These are phyloP conservation scores for Forsythia suspensa DNA, from an alignment of 257 asterid genomes.

Conservation along the genomic window DNA sequence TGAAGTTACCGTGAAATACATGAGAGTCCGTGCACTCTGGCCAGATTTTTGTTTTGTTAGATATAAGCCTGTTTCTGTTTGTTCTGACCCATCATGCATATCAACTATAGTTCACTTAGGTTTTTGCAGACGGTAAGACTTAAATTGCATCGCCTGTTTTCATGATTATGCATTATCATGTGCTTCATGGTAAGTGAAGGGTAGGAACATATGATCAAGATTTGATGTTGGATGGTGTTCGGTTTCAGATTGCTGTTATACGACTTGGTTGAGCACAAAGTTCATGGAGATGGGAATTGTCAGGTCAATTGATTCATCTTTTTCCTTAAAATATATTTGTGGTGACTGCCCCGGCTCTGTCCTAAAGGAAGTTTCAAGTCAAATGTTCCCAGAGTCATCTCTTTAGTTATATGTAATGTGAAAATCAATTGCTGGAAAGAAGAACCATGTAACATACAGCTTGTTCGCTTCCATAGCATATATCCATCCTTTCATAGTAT, in stretches of 20 bases:
- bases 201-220: slow-evolving; percentile 22
- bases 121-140: not conserved
- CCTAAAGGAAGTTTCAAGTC: not conserved
- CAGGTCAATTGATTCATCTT: slow-evolving; percentile 56
- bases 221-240: slow-evolving; percentile 26
- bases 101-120: not conserved
- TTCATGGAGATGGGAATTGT: slow-evolving; percentile 97
- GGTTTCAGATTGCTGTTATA: slow-evolving; percentile 75
- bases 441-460: not conserved
- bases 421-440: not conserved
- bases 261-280: slow-evolving; percentile 87
- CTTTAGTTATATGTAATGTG: not conserved
- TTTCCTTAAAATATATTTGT: not conserved
- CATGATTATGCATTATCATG: not conserved
- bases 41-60: not conserved
- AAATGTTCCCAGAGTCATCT: not conserved
- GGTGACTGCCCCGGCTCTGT: not conserved
- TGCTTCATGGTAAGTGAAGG: slow-evolving; percentile 8
- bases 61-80: not conserved
- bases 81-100: not conserved
- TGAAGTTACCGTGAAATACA: not conserved
- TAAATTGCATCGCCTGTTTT: not conserved
- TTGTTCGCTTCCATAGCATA: not conserved
- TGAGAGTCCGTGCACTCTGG: not conserved
- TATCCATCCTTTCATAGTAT: not conserved